Percentiles rank a stretch among this genome's conserved stretches.
Evolutionary conservation across 257 asterid species (phyloP).

Genomic region (Buddleja alternifolia): DNA sequence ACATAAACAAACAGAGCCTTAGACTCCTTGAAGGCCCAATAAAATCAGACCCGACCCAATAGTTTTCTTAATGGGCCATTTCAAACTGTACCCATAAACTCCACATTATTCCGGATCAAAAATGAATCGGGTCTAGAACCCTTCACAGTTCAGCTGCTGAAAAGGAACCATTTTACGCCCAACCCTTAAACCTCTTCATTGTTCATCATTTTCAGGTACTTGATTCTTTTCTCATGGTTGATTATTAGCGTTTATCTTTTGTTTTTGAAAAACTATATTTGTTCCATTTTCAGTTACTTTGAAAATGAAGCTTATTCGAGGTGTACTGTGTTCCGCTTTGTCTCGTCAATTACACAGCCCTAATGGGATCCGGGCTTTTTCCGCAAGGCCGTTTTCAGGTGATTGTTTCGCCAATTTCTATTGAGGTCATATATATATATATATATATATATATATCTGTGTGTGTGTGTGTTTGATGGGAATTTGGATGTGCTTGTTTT

Average conservation of each 20-base stretch:
- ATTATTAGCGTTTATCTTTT: not conserved
- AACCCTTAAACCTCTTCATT: constrained; percentile 28
- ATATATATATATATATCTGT: no score
- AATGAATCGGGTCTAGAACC: constrained; percentile 31
- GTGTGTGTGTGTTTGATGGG: no score
- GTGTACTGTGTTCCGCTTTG: constrained; percentile 41
- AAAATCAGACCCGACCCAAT: not conserved
- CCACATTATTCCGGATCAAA: not conserved
- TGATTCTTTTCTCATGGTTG: no score
- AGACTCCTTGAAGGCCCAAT: not conserved
- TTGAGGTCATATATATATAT: no score
- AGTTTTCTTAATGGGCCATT: not conserved
- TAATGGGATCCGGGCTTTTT: constrained; percentile 40
- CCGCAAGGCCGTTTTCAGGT: constrained; percentile 46
- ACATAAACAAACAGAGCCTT: no score
- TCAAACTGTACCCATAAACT: not conserved
- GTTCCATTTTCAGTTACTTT: not conserved
- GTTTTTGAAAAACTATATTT: not conserved
- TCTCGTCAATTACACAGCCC: constrained; percentile 43
- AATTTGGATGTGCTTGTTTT: no score
- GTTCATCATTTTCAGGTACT: constrained; percentile 18
- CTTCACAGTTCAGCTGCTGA: constrained; percentile 4
- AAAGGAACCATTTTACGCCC: not conserved
- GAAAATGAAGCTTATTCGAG: constrained; percentile 51
- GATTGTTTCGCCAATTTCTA: not conserved